Evolutionary conservation across 768 basidiomycete species (phyloP), one percentile per base, ranked within the genome.

Genomic region (Tricholoma furcatifolium): DNA sequence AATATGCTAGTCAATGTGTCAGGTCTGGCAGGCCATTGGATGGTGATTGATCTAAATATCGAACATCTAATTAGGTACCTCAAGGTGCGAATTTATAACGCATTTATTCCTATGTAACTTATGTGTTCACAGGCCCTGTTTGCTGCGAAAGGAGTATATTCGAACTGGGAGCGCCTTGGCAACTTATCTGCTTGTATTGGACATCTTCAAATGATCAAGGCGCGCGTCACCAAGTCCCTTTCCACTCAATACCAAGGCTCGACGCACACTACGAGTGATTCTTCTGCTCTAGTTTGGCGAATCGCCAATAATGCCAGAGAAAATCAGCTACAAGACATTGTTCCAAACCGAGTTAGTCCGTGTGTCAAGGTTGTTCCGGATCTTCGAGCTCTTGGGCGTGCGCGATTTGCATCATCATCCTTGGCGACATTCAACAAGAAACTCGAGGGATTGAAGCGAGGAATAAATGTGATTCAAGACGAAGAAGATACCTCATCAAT

Each of bases 21-120:
- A 0, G 71, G 73, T 0, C 47, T 67, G 1, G 52, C 63, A 6
- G 69, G 70, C 1, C 70, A 73, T 46, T 61, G 51, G 1, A 74
- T 74, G 70, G 56, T 53, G 0, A 61, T 73, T 10, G 68, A 74
- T 38, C 8, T 70, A 2, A 74, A 76, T 43, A 72, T 74, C 1
- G 67, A 75, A 34, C 73, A 76, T 52, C 40, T 66, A 0, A 72
- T 74, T 39, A 43, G 63, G 0, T 63, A 68, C 50, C 39, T 72
- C 0, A 74, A 72, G 68, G 67, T 68, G 8, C 15, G 51, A 35
- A 15, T 9, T 15, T 35, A 8, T 35, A 9, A 8, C 15, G 8
- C 34, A 35, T 35, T 15, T 9, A 35, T 15, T 35, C 34, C 8
- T 15, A 35, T 35, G 15, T 35, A 9, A 35, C 15, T 35, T 35